Base-by-base conservation (phyloP, 805 yeast species). In the Metschnikowia vanudenii region DNA sequence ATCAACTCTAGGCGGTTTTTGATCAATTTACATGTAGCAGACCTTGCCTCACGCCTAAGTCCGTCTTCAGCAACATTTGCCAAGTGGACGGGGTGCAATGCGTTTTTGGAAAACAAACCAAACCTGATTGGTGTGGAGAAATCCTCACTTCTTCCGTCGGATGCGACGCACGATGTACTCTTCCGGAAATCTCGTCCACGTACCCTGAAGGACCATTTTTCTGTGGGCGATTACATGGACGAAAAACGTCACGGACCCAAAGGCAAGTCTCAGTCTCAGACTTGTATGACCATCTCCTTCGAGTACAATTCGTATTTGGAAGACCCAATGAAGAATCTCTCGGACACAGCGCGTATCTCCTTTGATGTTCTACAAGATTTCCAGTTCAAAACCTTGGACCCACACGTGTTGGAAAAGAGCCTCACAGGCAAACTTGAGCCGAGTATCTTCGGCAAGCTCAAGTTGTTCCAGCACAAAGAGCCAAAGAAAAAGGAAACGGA, bases 1-100 rank as follows among this genome's bases (percentile, higher is more conserved):
- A 49, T 65, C 38, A 71, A 67, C 50, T 51, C 71, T 10, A 53
- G 76, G 33, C 67, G 66, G 43, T 64, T 67, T 46, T 38, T 50
- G 4, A 41, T 75, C 10, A 66, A 69, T 43, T 45, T 75, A 7
- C 79, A 75, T 52, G 52, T 75, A 8, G 75, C 77, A 3, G 79
- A 75, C 52, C 43, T 71, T 4, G 66, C 67, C 9, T 57, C 74
- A 1, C 63, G 56, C 39, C 30, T 73, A 4, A 17, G 62, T 2
- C 78, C 78, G 10, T 38, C 56, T 13, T 45, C 51, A 1, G 16
- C 26, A 4, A 31, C 51, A 2, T 52, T 50, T 34, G 40, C 19
- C 9, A 46, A 45, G 30, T 52, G 56, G 55, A 37, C 56, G 6
- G 43, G n/a, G 20, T 37, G 18, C 44, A 24, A 42, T 12, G 45